phyloP scores from a whole-genome alignment of 2,329 filamentous ascomycete genomes.

The Ophiosphaerella narmari region DNA sequence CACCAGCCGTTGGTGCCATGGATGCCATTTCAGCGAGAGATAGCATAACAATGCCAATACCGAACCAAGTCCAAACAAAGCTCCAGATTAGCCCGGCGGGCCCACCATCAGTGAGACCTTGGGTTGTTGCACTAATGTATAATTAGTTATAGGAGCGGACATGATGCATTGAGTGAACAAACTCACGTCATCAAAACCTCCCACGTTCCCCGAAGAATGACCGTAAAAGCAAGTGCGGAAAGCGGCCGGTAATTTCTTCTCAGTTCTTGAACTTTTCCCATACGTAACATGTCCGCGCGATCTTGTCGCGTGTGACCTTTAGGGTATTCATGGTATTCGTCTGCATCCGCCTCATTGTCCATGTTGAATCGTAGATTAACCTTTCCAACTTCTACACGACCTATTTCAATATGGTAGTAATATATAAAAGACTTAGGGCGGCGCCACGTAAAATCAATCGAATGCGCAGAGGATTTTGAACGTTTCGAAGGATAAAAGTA shows the following conservation, averaged over 20 bases:
- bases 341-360: slow-evolving; percentile 28
- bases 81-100: slow-evolving; percentile 42
- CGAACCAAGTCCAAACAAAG: slow-evolving; percentile 42
- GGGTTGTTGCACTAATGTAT: slow-evolving; percentile 26
- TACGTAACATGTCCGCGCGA: slow-evolving; percentile 36
- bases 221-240: slow-evolving; percentile 38
- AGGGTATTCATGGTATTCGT: slow-evolving; percentile 33
- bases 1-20: slow-evolving; percentile 42
- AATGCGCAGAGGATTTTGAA: slow-evolving; percentile 1
- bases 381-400: slow-evolving; percentile 9
- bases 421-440: slow-evolving; percentile 14
- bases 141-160: not conserved
- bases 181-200: slow-evolving; percentile 39
- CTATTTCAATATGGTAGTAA: slow-evolving; percentile 16
- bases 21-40: slow-evolving; percentile 44
- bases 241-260: slow-evolving; percentile 41
- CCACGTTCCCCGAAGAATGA: slow-evolving; percentile 42
- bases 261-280: slow-evolving; percentile 42
- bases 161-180: not conserved
- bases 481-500: not conserved
- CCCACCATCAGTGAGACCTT: slow-evolving; percentile 38
- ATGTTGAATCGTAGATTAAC: slow-evolving; percentile 10
- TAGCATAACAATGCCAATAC: slow-evolving; percentile 37
- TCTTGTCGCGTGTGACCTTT: slow-evolving; percentile 35
- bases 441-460: slow-evolving; percentile 11